A percentile compares a stretch with the other conserved stretches of the same genome.
Evolutionary conservation across 257 asterid genomes (phyloP).

Genomic region (Lycium barbarum): DNA sequence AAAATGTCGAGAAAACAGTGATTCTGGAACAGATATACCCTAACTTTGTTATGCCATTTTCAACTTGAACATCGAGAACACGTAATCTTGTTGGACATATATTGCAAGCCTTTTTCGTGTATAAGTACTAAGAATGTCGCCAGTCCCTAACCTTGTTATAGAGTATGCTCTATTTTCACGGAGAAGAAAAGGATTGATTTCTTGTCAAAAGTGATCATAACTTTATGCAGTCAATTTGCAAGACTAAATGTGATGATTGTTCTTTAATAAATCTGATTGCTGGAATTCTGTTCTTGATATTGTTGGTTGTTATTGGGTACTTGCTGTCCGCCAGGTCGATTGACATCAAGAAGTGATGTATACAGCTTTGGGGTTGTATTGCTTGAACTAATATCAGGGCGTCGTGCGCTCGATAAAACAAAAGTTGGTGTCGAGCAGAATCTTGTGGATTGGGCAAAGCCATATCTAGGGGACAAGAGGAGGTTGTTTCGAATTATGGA

Average conservation of each 20-base stretch:
- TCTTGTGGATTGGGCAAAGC: conserved; percentile 83
- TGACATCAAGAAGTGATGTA: conserved; percentile 73
- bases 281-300: not conserved
- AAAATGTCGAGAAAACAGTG: not conserved
- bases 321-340: conserved; percentile 52
- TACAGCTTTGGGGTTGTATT: conserved; percentile 84
- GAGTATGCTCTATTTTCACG: not conserved
- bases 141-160: not conserved
- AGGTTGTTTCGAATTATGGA: conserved; percentile 76
- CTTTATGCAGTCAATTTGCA: not conserved
- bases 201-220: not conserved
- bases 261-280: not conserved
- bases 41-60: not conserved
- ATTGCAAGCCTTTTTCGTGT: not conserved
- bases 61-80: not conserved
- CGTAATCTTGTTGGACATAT: not conserved
- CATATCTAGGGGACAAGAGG: conserved; percentile 68
- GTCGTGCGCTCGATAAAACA: conserved; percentile 69
- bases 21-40: not conserved
- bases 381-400: conserved; percentile 71
- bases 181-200: not conserved
- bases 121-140: not conserved
- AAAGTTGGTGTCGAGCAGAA: conserved; percentile 67
- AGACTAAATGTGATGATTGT: not conserved
- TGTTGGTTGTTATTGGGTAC: not conserved